Percentiles rank a stretch among this genome's conserved stretches.
Conservation (phyloP, 441 rosid species). For the Isatis lusitanica region DNA sequence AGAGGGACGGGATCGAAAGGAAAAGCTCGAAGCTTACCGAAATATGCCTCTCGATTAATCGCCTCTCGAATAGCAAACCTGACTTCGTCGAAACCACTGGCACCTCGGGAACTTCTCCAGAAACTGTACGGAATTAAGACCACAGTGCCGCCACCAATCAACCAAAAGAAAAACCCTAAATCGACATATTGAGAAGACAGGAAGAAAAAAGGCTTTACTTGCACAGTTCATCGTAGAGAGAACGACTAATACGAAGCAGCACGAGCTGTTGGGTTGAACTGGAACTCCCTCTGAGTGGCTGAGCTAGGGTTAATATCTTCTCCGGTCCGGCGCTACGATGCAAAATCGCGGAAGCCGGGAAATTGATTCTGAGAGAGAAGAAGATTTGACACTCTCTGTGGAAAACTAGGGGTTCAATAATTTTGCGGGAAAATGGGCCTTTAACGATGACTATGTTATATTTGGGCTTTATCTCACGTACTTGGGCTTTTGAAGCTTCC, state of each 20-base stretch:
- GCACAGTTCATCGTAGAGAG: slow-evolving; percentile 61
- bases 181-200: not conserved
- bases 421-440: not conserved
- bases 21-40: slow-evolving; percentile 37
- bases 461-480: not conserved
- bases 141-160: slow-evolving; percentile 15
- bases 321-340: slow-evolving; percentile 13
- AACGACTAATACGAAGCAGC: not conserved
- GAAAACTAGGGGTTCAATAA: slow-evolving; percentile 26
- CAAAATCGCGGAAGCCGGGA: slow-evolving; percentile 30
- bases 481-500: not conserved
- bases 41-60: slow-evolving; percentile 79
- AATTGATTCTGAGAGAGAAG: not conserved
- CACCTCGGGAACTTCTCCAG: slow-evolving; percentile 94
- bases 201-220: slow-evolving; percentile 39
- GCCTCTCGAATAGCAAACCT: slow-evolving; percentile 81
- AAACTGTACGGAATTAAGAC: slow-evolving; percentile 44
- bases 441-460: not conserved
- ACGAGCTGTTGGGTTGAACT: not conserved
- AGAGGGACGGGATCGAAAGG: not conserved
- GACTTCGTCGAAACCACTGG: slow-evolving; percentile 79
- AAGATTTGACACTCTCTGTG: not conserved
- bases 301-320: slow-evolving; percentile 37
- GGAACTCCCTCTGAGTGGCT: not conserved
- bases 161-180: slow-evolving; percentile 8